phyloP scores from a whole-genome alignment of 495 filamentous ascomycete species.

The Penicillium cosmopolitanum region DNA sequence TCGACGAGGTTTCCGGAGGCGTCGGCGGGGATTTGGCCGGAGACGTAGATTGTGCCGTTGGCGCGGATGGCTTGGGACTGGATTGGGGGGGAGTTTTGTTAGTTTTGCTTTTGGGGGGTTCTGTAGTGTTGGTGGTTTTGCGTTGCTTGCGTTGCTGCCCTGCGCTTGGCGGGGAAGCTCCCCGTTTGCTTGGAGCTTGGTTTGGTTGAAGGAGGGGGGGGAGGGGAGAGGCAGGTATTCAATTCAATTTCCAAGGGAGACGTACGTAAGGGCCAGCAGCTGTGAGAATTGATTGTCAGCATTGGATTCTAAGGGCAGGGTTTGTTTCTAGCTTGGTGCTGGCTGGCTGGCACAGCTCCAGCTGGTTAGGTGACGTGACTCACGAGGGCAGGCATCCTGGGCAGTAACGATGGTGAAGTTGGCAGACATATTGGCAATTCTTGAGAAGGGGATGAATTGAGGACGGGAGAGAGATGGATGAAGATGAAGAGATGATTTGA shows the following conservation, averaged over 20 bases:
- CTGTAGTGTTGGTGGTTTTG: no score
- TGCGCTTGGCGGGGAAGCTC: no score
- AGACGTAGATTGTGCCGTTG: constrained; percentile 83
- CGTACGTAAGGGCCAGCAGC: constrained; percentile 64
- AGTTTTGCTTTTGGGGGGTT: constrained; percentile 6
- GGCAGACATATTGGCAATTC: constrained; percentile 37
- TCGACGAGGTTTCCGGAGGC: constrained; percentile 71
- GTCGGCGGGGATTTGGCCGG: constrained; percentile 88
- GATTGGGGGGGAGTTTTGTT: constrained; percentile 13
- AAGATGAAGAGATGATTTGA: constrained; percentile 28
- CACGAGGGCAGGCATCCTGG: constrained; percentile 54
- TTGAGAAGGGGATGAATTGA: constrained; percentile 8
- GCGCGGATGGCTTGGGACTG: constrained; percentile 93
- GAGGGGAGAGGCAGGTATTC: constrained; percentile 4
- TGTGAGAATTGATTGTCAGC: constrained; percentile 42
- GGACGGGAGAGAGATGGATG: constrained; percentile 11
- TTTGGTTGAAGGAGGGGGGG: not conserved
- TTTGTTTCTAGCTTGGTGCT: not conserved
- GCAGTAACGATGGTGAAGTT: constrained; percentile 43
- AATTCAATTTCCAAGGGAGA: constrained; percentile 8
- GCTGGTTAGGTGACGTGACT: constrained; percentile 18
- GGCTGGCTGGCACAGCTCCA: no score
- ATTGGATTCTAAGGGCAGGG: not conserved
- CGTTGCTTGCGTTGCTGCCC: no score
- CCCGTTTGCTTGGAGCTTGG: not conserved